Conservation (phyloP, 306 rosid genomes). For the Sechiopsis laciniata region DNA sequence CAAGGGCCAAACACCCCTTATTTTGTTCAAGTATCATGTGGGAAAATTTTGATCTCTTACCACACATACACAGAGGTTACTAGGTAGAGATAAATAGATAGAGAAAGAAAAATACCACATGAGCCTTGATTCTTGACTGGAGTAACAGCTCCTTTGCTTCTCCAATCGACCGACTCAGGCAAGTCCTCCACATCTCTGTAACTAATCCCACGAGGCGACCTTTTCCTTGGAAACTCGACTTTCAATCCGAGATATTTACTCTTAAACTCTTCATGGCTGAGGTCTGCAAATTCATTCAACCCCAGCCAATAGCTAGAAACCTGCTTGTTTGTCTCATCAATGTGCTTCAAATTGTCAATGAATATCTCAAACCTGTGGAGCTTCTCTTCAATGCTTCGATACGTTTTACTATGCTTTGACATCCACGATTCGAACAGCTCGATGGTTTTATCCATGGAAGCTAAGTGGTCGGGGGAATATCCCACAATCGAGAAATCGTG, state of each 20-base stretch:
- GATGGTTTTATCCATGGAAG: slow-evolving; percentile 38
- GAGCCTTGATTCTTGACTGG: slow-evolving; percentile 46
- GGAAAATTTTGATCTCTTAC: neutral
- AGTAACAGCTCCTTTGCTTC: slow-evolving; percentile 49
- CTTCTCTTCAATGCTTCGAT: slow-evolving; percentile 39
- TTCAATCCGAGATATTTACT: slow-evolving; percentile 39
- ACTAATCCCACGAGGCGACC: slow-evolving; percentile 29
- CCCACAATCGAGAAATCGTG: slow-evolving; percentile 41
- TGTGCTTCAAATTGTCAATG: slow-evolving; percentile 45
- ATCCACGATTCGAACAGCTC: slow-evolving; percentile 41
- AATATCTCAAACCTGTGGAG: slow-evolving; percentile 41
- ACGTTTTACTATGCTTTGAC: slow-evolving; percentile 37
- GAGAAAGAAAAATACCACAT: slow-evolving; percentile 33
- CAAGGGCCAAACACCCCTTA: no score
- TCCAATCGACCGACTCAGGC: slow-evolving; percentile 49
- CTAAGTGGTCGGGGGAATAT: slow-evolving; percentile 37
- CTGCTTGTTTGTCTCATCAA: slow-evolving; percentile 44
- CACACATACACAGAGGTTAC: neutral
- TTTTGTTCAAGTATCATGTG: neutral
- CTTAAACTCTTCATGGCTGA: slow-evolving; percentile 52
- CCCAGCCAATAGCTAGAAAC: slow-evolving; percentile 43
- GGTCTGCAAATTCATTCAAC: slow-evolving; percentile 46
- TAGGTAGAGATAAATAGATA: neutral
- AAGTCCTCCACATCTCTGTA: slow-evolving; percentile 33
- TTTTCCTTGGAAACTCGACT: slow-evolving; percentile 23